A percentile compares a stretch with the other conserved stretches of the same genome.
These are phyloP conservation scores for Globisporangium nagaii DNA, from an alignment of 352 stramenopile species.

Conservation along the genomic window DNA sequence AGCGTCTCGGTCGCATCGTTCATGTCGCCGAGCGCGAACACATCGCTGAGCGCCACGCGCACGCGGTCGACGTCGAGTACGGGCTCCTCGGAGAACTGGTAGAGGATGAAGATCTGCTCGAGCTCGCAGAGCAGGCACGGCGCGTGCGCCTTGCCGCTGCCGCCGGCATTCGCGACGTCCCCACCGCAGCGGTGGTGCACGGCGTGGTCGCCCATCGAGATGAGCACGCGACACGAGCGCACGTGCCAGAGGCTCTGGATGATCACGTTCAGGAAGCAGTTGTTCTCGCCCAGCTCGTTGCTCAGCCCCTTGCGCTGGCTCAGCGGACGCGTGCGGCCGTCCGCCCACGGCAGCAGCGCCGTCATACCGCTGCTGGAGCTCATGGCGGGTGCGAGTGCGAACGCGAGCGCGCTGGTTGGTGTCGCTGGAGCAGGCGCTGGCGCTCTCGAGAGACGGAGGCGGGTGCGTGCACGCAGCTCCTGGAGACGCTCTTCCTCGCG, in stretches of 20 bases:
- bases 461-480: no score
- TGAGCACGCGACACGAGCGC: constrained; percentile 76
- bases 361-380: background rate
- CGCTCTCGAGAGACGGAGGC: no score
- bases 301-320: constrained; percentile 76
- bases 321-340: constrained; percentile 4
- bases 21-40: constrained; percentile 77
- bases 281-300: constrained; percentile 84
- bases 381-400: no score
- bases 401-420: no score
- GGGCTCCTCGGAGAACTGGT: constrained; percentile 75
- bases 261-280: constrained; percentile 90
- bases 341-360: constrained; percentile 3
- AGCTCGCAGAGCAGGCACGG: constrained; percentile 79
- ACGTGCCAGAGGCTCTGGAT: constrained; percentile 90
- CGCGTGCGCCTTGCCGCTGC: background rate
- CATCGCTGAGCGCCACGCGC: constrained; percentile 47
- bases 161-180: constrained; percentile 22
- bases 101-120: constrained; percentile 82
- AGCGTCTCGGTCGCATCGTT: constrained; percentile 84
- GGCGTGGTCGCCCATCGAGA: constrained; percentile 72
- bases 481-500: no score
- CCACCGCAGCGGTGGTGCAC: constrained; percentile 58
- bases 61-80: constrained; percentile 75
- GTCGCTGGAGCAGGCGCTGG: background rate